Percentiles rank a stretch among this genome's conserved stretches.
Evolutionary conservation across 2,329 filamentous ascomycete species (phyloP).

Genomic region (Hypocreales sp.): DNA sequence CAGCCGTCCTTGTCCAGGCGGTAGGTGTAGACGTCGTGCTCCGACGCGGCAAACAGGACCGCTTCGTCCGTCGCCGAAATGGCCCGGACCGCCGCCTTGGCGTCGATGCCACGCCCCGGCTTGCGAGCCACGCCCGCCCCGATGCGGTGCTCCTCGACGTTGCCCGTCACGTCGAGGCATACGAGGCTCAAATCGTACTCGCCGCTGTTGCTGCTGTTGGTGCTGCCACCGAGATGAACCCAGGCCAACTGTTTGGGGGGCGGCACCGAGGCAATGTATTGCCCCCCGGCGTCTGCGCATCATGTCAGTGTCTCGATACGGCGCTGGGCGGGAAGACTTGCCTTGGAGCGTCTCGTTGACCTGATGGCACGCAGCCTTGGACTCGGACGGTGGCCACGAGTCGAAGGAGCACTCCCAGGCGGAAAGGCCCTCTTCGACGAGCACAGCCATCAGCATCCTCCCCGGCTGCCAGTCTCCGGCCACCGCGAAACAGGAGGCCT

Average conservation of each 20-base stretch:
- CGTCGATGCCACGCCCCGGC: slow-evolving; percentile 3
- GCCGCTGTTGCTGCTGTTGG: not conserved
- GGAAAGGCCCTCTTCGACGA: slow-evolving; percentile 4
- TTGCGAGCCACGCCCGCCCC: slow-evolving; percentile 2
- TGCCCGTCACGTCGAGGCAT: slow-evolving; percentile 2
- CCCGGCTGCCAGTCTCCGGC: slow-evolving; percentile 6
- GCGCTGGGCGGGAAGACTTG: slow-evolving; percentile 1
- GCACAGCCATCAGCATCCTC: slow-evolving; percentile 5
- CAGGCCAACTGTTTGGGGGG: slow-evolving; percentile 5
- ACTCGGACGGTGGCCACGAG: slow-evolving; percentile 4
- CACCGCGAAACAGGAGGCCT: slow-evolving; percentile 6
- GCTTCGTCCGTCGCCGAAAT: slow-evolving; percentile 6
- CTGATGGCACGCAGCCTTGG: slow-evolving; percentile 5
- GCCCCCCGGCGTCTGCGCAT: slow-evolving; percentile 3
- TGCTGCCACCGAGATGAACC: slow-evolving; percentile 4
- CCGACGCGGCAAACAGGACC: slow-evolving; percentile 6
- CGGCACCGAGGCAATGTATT: slow-evolving; percentile 1
- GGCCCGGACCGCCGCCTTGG: slow-evolving; percentile 2
- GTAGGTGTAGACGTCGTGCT: slow-evolving; percentile 6
- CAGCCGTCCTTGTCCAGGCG: slow-evolving; percentile 2
- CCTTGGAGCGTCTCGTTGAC: slow-evolving; percentile 4
- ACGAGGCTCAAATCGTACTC: slow-evolving; percentile 7
- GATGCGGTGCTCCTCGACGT: slow-evolving; percentile 6
- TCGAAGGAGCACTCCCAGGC: slow-evolving; percentile 8
- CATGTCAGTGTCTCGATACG: not conserved